These are phyloP conservation scores for Populus euphratica DNA, from an alignment of 345 rosid genomes.

Conservation along the genomic window DNA sequence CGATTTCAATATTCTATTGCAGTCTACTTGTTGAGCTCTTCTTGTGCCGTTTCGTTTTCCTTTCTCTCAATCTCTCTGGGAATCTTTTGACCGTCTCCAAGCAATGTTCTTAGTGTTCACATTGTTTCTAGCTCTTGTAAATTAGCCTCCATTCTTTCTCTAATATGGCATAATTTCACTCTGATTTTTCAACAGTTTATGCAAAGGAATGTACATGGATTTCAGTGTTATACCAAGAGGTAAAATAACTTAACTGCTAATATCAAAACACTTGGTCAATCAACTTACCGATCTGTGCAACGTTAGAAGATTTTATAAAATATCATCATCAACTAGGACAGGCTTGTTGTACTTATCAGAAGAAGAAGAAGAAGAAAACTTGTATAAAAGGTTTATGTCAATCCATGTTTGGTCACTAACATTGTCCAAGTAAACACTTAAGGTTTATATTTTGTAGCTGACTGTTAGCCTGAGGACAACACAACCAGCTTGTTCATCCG, in stretches of 20 bases:
- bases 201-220: not conserved
- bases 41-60: not conserved
- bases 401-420: constrained; percentile 8
- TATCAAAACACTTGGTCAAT: not conserved
- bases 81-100: constrained; percentile 13
- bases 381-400: not conserved
- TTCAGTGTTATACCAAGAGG: not conserved
- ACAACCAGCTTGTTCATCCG: not conserved
- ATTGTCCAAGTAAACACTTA: constrained; percentile 6
- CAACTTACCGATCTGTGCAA: not conserved
- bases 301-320: not conserved
- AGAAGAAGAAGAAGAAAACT: not conserved
- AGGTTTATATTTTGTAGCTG: not conserved
- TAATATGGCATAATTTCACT: not conserved
- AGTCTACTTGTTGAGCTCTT: not conserved
- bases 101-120: not conserved
- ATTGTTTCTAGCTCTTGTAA: not conserved
- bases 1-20: not conserved
- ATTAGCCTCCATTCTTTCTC: not conserved
- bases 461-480: not conserved
- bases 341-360: not conserved
- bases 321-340: not conserved
- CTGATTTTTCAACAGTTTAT: not conserved
- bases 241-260: not conserved
- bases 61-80: not conserved